Percentiles rank a stretch among this genome's conserved stretches.
These are phyloP conservation scores for Neofusicoccum umdonicola DNA, from an alignment of 2,329 filamentous ascomycete species.

Conservation along the genomic window DNA sequence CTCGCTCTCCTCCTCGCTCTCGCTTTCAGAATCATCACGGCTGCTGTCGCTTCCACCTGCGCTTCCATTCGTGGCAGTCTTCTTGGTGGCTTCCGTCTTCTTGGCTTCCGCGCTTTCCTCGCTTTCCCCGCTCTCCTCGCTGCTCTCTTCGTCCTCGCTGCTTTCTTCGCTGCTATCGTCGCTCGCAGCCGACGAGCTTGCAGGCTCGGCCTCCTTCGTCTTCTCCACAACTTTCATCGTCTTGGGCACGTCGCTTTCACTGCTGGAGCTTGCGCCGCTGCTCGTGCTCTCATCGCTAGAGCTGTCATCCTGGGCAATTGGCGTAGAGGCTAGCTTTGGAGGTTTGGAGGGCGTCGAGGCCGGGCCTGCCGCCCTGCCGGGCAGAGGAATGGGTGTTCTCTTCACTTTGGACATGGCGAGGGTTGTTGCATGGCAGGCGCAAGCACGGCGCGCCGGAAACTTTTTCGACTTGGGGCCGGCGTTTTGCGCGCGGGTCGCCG, in stretches of 20 bases:
- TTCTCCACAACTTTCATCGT: slow-evolving; percentile 23
- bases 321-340: slow-evolving; percentile 22
- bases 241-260: slow-evolving; percentile 31
- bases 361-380: slow-evolving; percentile 20
- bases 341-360: slow-evolving; percentile 25
- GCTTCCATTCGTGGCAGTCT: neutral
- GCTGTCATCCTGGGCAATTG: slow-evolving; percentile 29
- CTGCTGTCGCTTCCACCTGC: neutral
- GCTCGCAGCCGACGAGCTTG: slow-evolving; percentile 17
- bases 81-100: neutral
- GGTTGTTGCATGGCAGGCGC: slow-evolving; percentile 21
- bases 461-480: slow-evolving; percentile 7
- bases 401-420: slow-evolving; percentile 34
- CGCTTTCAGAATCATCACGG: slow-evolving; percentile 23
- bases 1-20: slow-evolving; percentile 39
- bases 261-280: slow-evolving; percentile 31
- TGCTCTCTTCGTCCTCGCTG: slow-evolving; percentile 11
- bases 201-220: slow-evolving; percentile 21
- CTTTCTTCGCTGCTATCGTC: slow-evolving; percentile 6
- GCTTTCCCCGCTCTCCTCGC: neutral
- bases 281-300: slow-evolving; percentile 31
- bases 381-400: slow-evolving; percentile 34
- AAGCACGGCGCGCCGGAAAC: slow-evolving; percentile 8
- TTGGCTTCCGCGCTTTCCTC: slow-evolving; percentile 8
- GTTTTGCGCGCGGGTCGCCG: slow-evolving; percentile 5